phyloP scores from a whole-genome alignment of 345 rosid species.

The Arabidopsis thaliana region DNA sequence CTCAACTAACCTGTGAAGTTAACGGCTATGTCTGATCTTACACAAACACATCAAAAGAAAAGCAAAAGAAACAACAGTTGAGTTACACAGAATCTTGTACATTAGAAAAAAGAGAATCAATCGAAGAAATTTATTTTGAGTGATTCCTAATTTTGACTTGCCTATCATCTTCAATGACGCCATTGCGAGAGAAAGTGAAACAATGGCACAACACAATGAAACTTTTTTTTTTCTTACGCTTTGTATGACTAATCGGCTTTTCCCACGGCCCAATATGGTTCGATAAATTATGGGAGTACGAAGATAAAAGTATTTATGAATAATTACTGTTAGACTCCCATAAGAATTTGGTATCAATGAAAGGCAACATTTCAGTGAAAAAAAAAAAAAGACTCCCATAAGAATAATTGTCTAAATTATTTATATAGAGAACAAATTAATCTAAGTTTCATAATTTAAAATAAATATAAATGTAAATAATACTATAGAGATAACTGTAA shows the following conservation, averaged over 20 bases:
- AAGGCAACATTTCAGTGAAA: no score
- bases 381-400: no score
- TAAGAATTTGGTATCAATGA: no score
- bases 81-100: neutral
- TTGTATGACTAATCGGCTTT: slow-evolving; percentile 19
- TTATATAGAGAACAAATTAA: no score
- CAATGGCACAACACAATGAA: neutral
- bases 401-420: no score
- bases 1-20: slow-evolving; percentile 90
- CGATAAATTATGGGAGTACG: no score
- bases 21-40: slow-evolving; percentile 81
- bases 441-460: no score
- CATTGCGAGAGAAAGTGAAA: slow-evolving; percentile 50
- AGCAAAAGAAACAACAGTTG: neutral
- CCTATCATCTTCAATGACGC: slow-evolving; percentile 80
- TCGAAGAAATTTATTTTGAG: neutral
- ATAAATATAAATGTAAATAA: no score
- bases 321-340: no score
- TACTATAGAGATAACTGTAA: no score
- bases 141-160: slow-evolving; percentile 52
- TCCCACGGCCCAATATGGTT: slow-evolving; percentile 3
- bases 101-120: neutral
- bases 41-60: slow-evolving; percentile 25
- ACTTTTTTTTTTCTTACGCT: neutral
- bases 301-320: no score